phyloP scores from a whole-genome alignment of 2,329 filamentous ascomycete genomes.

The Nemania sp. region DNA sequence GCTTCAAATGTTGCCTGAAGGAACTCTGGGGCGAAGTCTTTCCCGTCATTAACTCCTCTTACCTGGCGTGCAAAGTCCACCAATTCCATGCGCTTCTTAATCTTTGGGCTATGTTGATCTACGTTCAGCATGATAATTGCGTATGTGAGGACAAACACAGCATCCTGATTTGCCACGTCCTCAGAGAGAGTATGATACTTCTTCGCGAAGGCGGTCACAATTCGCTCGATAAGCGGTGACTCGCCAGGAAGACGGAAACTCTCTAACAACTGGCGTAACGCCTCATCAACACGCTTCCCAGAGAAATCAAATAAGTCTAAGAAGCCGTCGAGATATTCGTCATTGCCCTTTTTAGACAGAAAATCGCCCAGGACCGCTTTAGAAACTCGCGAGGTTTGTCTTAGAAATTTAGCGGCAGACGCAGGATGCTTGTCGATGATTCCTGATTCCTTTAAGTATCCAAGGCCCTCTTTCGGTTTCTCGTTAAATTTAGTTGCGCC shows the following conservation, averaged over 20 bases:
- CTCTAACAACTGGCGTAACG: conserved; percentile 85
- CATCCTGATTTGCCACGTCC: conserved; percentile 85
- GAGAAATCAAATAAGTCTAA: conserved; percentile 89
- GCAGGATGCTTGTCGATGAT: conserved; percentile 84
- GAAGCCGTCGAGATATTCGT: conserved; percentile 85
- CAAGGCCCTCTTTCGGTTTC: conserved; percentile 88
- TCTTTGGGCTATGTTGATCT: conserved; percentile 94
- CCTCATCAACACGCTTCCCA: conserved; percentile 89
- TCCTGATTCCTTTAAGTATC: conserved; percentile 84
- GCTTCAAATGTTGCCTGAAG: conserved; percentile 89
- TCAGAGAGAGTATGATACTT: conserved; percentile 82
- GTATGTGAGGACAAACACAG: conserved; percentile 91
- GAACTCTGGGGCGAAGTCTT: conserved; percentile 87
- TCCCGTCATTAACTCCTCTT: conserved; percentile 86
- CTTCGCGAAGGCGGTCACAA: conserved; percentile 87
- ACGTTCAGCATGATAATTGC: conserved; percentile 98
- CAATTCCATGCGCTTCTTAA: conserved; percentile 88
- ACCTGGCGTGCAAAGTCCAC: conserved; percentile 88
- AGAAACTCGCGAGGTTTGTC: conserved; percentile 86
- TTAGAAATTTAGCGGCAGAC: conserved; percentile 87
- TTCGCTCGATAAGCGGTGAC: conserved; percentile 90
- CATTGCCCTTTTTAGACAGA: conserved; percentile 90
- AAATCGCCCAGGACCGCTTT: conserved; percentile 94
- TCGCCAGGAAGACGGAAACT: conserved; percentile 95
- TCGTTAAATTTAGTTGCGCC: conserved; percentile 95